phyloP scores from a whole-genome alignment of 192 early-diverging fungal species.

The Entrophospora sp. region DNA sequence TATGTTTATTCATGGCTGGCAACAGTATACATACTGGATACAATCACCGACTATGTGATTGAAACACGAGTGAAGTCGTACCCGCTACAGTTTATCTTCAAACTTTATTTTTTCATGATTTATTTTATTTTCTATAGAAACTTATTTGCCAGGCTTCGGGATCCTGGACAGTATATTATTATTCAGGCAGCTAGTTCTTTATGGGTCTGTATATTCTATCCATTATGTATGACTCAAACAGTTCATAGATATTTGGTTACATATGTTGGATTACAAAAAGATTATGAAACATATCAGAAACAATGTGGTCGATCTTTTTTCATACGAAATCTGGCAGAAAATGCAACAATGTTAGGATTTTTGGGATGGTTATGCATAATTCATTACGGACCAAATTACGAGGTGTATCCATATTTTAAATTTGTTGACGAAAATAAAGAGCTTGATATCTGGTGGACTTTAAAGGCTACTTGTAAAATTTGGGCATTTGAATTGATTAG shows the following conservation, averaged over 20 bases:
- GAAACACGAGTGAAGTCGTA: conserved; percentile 53
- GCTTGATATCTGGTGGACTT: conserved; percentile 48
- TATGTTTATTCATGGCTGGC: conserved; percentile 71
- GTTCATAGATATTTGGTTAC: conserved; percentile 44
- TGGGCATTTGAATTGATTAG: conserved; percentile 62
- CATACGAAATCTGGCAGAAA: conserved; percentile 66
- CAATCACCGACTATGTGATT: conserved; percentile 57
- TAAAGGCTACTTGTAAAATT: conserved; percentile 49
- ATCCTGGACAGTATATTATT: conserved; percentile 53
- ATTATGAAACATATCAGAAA: conserved; percentile 58
- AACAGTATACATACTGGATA: conserved; percentile 59
- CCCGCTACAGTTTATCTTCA: conserved; percentile 60
- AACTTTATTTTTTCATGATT: conserved; percentile 71
- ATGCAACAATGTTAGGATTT: conserved; percentile 70
- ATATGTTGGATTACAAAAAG: conserved; percentile 46
- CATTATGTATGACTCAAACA: conserved; percentile 54
- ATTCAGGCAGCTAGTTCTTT: conserved; percentile 62
- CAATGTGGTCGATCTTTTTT: conserved; percentile 63
- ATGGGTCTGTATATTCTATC: conserved; percentile 70
- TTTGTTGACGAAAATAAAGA: conserved; percentile 48
- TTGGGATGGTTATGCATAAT: conserved; percentile 60
- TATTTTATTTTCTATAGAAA: conserved; percentile 79
- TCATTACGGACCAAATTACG: conserved; percentile 60
- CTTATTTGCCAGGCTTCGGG: conserved; percentile 62
- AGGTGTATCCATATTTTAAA: conserved; percentile 61